Evolutionary conservation across 1,284 basidiomycete species (phyloP), one percentile per base, ranked within the genome.

Genomic region (Sporisorium reilianum): DNA sequence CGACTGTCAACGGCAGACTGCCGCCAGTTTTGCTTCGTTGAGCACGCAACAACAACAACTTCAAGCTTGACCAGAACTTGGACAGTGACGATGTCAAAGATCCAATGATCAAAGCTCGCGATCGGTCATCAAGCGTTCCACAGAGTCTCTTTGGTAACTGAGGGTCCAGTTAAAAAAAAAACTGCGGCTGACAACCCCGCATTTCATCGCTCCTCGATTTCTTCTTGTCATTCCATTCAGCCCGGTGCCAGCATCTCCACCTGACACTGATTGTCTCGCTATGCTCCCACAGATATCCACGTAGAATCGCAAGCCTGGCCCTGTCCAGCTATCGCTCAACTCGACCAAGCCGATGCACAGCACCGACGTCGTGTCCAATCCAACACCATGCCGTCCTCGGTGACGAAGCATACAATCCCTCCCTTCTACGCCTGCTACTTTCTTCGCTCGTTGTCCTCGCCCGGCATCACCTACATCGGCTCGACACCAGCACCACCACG

Each of bases 341-440:
- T 36, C 30, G 7, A 36, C 11, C 48, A 25, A 41, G 32, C 28
- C 6, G 2, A 48, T 12, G 46, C 44, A 42, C 22, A n/a, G 18
- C 12, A n/a, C n/a, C n/a, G n/a, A n/a, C 18, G 20, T 4, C 16
- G 25, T 23, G 7, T 5, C 25, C n/a, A 22, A 16, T 10, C 18
- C 8, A 10, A 14, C 45, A 44, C 22, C 26, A 75, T 75, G 73
- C 64, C 71, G 0, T 77, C 77, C 14, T 79, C 77, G 10, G 77
- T 79, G 7, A 81, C 85, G 11, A 87, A 88, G 32, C 92, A 93
- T 80, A 84, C 86, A 2, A 90, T 91, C 69, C 92, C 93, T 1
- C 85, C 89, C 0, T 93, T 95, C 84, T 96, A 96, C 82, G 92
- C 92, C 1, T 95, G 93, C 85, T 96, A 96, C 84, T 88, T 95